phyloP scores from a whole-genome alignment of 805 yeast genomes.

The Wickerhamiella kurtzmanii region DNA sequence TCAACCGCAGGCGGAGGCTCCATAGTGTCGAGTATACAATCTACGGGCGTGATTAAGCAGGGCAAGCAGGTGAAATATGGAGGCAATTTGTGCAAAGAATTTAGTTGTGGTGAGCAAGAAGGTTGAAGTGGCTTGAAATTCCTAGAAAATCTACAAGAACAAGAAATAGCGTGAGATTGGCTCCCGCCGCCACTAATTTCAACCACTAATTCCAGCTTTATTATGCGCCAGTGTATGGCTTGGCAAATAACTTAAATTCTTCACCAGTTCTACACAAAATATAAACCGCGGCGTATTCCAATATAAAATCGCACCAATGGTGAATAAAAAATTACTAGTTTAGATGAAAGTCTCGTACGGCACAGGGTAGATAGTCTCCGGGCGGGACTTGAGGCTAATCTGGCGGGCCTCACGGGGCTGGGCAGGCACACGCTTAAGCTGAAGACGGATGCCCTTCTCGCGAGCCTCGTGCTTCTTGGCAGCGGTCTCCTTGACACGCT shows the following conservation, averaged over 20 bases:
- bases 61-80: background rate
- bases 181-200: too few species aligned
- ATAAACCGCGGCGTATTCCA: too few species aligned
- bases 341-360: slow-evolving; percentile 99
- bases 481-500: slow-evolving; percentile 96
- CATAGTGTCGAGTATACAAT: too few species aligned
- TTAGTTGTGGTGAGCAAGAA: background rate
- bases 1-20: slow-evolving; percentile 11
- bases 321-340: slow-evolving; percentile 19
- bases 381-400: slow-evolving; percentile 72
- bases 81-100: background rate
- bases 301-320: too few species aligned
- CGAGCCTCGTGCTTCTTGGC: slow-evolving; percentile 88
- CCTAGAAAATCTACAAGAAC: too few species aligned
- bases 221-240: too few species aligned
- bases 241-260: too few species aligned
- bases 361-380: slow-evolving; percentile 97
- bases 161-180: too few species aligned
- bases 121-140: too few species aligned
- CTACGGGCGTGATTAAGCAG: background rate
- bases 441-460: slow-evolving; percentile 79
- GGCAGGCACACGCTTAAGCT: slow-evolving; percentile 96
- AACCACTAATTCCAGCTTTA: too few species aligned
- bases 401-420: slow-evolving; percentile 90
- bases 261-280: too few species aligned